Base-by-base conservation (phyloP, 306 rosid species). In the Albizia julibrissin region DNA sequence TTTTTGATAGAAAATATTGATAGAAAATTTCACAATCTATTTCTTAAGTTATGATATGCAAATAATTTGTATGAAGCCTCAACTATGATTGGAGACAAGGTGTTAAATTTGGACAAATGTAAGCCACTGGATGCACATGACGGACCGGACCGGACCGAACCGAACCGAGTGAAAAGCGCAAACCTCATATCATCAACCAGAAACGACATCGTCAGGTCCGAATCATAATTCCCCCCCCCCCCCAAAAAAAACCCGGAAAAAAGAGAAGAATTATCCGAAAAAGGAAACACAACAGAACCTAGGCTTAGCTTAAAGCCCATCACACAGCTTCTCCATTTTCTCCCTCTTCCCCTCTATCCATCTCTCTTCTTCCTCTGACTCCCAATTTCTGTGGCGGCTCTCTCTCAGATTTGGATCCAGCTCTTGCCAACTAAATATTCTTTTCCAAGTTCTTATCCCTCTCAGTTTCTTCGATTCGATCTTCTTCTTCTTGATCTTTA, bases 371-470 rank as follows among this genome's bases (percentile, higher is more conserved):
- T 46, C 69, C 66, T 58, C 75, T 68, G 21, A 52, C 81, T 79
- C 83, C 81, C 88, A 84, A 79, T 88, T 83, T 85, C 81, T 84
- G 89, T 91, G 95, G 95, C 91, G 92, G 95, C 93, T 88, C 88
- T 84, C 85, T 81, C 79, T 80, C 84, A 80, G 91, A 88, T 90
- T 87, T 74, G 84, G 94, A 92, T 92, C 97, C 82, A 81, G 75
- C 22, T 44, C 82, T 79, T 76, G 29, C 42, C 13, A 2, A 49
- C 6, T 64, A 39, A 40, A 39, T 64, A 69, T 52, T 22, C 9
- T 43, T 73, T 73, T 62, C 74, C 22, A 14, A 22, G 19, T n/a
- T 77, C 26, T 8, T n/a, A 5, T 40, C 34, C 27, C 50, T 3
- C 2, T 12, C 34, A 39, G 50, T 66, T 10, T 37, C 65, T 33